These are phyloP conservation scores for Pseudogymnoascus sp. DNA, from an alignment of 2,329 filamentous ascomycete genomes.

Conservation along the genomic window DNA sequence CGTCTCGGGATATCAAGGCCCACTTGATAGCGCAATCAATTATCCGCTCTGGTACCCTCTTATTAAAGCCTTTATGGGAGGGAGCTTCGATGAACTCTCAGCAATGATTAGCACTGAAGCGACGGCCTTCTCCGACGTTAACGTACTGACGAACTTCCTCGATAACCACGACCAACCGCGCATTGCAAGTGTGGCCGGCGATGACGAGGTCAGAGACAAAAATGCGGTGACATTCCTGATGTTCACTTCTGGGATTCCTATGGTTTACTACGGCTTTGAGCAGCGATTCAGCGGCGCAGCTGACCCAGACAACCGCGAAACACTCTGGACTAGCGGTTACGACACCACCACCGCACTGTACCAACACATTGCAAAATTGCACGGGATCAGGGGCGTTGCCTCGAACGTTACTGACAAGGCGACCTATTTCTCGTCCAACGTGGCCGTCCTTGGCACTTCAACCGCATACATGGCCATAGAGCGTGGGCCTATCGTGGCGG, in stretches of 20 bases:
- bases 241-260: slow-evolving; percentile 42
- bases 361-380: slow-evolving; percentile 23
- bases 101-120: slow-evolving; percentile 8
- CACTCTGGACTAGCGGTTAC: slow-evolving; percentile 34
- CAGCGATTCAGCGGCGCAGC: slow-evolving; percentile 34
- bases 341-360: slow-evolving; percentile 31
- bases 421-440: not conserved
- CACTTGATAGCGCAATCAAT: slow-evolving; percentile 37
- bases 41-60: slow-evolving; percentile 31
- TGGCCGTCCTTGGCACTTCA: not conserved
- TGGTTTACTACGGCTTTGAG: slow-evolving; percentile 44
- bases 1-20: slow-evolving; percentile 36
- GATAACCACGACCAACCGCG: slow-evolving; percentile 37
- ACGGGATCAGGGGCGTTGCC: not conserved
- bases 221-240: slow-evolving; percentile 40
- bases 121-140: slow-evolving; percentile 28
- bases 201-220: slow-evolving; percentile 24
- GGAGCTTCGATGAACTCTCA: slow-evolving; percentile 8
- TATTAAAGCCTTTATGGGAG: slow-evolving; percentile 11
- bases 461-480: not conserved
- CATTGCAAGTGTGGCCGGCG: slow-evolving; percentile 23
- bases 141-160: slow-evolving; percentile 30
- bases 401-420: not conserved
- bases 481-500: not conserved
- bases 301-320: slow-evolving; percentile 36